Conservation (phyloP, 2,329 filamentous ascomycete species). For the Trichoderma aggressivum region DNA sequence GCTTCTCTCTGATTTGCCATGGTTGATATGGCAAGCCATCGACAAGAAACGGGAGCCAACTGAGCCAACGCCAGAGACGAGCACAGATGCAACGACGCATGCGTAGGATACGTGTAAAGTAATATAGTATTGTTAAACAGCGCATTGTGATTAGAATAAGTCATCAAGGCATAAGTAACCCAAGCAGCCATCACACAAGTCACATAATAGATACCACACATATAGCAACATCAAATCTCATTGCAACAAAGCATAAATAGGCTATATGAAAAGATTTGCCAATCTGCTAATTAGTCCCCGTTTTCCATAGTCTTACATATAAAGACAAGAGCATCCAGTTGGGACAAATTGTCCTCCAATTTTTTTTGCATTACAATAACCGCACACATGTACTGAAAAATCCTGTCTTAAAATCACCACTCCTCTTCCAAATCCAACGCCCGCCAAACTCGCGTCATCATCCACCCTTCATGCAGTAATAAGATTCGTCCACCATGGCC, state of each 20-base stretch:
- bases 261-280: background rate
- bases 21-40: background rate
- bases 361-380: background rate
- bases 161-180: background rate
- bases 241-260: background rate
- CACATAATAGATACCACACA: background rate
- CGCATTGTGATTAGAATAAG: background rate
- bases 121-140: background rate
- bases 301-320: conserved; percentile 4
- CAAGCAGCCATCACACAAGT: background rate
- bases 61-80: background rate
- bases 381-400: background rate
- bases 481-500: background rate
- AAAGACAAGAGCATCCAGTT: background rate
- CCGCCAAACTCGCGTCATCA: conserved; percentile 1
- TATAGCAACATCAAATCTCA: background rate
- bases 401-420: background rate
- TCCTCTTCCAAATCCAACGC: conserved; percentile 8
- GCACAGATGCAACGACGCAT: background rate
- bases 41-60: background rate
- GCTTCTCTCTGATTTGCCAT: background rate
- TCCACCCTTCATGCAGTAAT: background rate
- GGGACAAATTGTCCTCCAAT: background rate
- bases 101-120: background rate
- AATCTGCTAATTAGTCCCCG: conserved; percentile 14